These are phyloP conservation scores for Crithidia expoeki DNA, from an alignment of 208 protist species.

Conservation along the genomic window DNA sequence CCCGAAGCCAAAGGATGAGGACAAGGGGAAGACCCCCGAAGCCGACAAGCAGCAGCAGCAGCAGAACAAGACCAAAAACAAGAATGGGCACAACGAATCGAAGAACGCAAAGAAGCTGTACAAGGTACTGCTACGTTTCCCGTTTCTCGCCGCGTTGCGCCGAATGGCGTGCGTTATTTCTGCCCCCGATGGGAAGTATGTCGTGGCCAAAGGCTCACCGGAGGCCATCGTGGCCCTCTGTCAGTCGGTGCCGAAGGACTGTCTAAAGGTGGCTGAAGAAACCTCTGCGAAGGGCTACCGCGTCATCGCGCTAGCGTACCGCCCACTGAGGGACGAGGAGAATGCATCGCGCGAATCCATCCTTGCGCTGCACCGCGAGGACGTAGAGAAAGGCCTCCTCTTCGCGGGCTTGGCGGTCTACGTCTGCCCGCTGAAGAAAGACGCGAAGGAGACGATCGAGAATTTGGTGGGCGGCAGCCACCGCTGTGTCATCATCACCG, in stretches of 20 bases:
- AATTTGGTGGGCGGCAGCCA: slow-evolving; percentile 85
- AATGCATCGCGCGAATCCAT: slow-evolving; percentile 53
- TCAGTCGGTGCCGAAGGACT: slow-evolving; percentile 74
- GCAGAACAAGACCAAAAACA: background rate
- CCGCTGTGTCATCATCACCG: slow-evolving; percentile 97
- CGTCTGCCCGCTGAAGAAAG: slow-evolving; percentile 94
- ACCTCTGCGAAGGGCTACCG: slow-evolving; percentile 93
- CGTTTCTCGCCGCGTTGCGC: slow-evolving; percentile 95
- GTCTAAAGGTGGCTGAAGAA: slow-evolving; percentile 76
- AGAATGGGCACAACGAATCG: slow-evolving; percentile 15
- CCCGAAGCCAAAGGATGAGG: slow-evolving; percentile 27
- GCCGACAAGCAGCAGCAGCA: background rate
- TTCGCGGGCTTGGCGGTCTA: slow-evolving; percentile 98
- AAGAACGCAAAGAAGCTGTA: slow-evolving; percentile 42
- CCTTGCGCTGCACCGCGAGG: slow-evolving; percentile 67
- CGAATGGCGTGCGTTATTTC: slow-evolving; percentile 95
- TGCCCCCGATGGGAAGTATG: slow-evolving; percentile 59
- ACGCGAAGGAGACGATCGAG: slow-evolving; percentile 84
- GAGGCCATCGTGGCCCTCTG: slow-evolving; percentile 94
- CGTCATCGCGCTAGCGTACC: slow-evolving; percentile 97
- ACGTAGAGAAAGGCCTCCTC: slow-evolving; percentile 88
- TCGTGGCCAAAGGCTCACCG: slow-evolving; percentile 96
- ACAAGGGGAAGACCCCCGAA: slow-evolving; percentile 14
- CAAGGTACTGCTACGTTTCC: slow-evolving; percentile 91
- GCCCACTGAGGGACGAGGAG: slow-evolving; percentile 60